Conservation (phyloP, 2,329 filamentous ascomycete species). For the Fusarium mundagurra region DNA sequence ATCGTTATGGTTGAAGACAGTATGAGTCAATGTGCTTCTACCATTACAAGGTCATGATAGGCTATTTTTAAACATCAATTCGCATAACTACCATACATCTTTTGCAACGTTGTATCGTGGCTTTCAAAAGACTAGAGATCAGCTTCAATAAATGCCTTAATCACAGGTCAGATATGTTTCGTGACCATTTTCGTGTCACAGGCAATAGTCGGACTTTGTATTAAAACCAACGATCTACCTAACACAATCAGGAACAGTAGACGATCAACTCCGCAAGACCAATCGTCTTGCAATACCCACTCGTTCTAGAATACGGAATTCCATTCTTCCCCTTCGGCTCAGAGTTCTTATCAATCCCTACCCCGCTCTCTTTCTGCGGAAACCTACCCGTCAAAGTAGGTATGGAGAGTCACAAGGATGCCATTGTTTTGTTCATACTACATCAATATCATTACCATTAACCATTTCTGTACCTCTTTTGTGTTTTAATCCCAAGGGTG, state of each 20-base stretch:
- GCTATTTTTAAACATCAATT: not conserved
- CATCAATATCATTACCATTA: not conserved
- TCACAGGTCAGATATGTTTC: not conserved
- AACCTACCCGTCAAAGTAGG: not conserved
- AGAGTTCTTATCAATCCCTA: conserved; percentile 7
- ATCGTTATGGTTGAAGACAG: not conserved
- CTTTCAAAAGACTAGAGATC: not conserved
- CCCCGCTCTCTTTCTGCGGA: conserved; percentile 11
- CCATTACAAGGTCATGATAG: not conserved
- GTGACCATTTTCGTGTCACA: not conserved
- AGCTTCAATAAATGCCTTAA: not conserved
- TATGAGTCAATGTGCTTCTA: not conserved
- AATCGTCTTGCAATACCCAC: conserved; percentile 13
- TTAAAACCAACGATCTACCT: not conserved
- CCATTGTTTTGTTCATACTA: not conserved
- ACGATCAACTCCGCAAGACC: conserved; percentile 24
- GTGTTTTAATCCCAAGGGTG: not conserved
- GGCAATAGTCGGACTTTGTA: not conserved
- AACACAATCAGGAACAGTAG: conserved; percentile 28
- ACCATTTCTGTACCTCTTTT: not conserved
- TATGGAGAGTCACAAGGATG: not conserved
- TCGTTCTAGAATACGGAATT: conserved; percentile 21
- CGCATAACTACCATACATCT: not conserved
- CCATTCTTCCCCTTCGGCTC: not conserved
- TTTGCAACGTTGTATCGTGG: conserved; percentile 5